Evolutionary conservation across 805 yeast species (phyloP).

Genomic region (Kodamaea hsintzibuensis): DNA sequence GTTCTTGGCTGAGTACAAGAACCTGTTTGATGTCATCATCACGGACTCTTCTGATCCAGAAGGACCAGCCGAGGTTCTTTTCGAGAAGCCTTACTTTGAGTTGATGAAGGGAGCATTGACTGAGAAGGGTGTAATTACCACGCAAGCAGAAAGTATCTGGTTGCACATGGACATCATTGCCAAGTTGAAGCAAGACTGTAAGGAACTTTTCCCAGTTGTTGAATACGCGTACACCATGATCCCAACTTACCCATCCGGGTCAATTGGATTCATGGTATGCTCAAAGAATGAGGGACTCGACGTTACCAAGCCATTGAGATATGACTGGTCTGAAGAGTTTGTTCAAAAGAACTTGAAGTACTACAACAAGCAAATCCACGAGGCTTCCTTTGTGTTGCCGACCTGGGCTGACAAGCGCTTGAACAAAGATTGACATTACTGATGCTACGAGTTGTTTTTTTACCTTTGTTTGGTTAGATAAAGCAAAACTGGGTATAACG

Average conservation of each 20-base stretch:
- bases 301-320: slow-evolving; percentile 69
- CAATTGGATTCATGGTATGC: slow-evolving; percentile 97
- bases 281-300: slow-evolving; percentile 67
- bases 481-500: slow-evolving; percentile 9
- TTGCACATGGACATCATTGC: slow-evolving; percentile 82
- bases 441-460: slow-evolving; percentile 4
- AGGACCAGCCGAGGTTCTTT: slow-evolving; percentile 94
- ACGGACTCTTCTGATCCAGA: slow-evolving; percentile 98
- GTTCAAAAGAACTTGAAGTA: slow-evolving; percentile 71
- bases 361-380: slow-evolving; percentile 82
- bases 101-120: slow-evolving; percentile 85
- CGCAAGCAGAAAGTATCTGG: slow-evolving; percentile 97
- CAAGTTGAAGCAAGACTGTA: slow-evolving; percentile 78
- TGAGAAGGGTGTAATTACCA: slow-evolving; percentile 85
- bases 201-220: slow-evolving; percentile 84
- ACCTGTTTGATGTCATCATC: slow-evolving; percentile 90
- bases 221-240: slow-evolving; percentile 90
- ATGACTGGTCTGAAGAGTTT: slow-evolving; percentile 54
- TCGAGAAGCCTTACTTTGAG: slow-evolving; percentile 90
- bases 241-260: slow-evolving; percentile 97
- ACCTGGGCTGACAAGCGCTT: slow-evolving; percentile 71
- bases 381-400: slow-evolving; percentile 88
- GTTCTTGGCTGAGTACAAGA: slow-evolving; percentile 78
- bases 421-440: slow-evolving; percentile 23
- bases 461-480: slow-evolving; percentile 7